Percentiles rank a stretch among this genome's conserved stretches.
Conservation (phyloP, 306 rosid genomes). For the Mimosa bimucronata region DNA sequence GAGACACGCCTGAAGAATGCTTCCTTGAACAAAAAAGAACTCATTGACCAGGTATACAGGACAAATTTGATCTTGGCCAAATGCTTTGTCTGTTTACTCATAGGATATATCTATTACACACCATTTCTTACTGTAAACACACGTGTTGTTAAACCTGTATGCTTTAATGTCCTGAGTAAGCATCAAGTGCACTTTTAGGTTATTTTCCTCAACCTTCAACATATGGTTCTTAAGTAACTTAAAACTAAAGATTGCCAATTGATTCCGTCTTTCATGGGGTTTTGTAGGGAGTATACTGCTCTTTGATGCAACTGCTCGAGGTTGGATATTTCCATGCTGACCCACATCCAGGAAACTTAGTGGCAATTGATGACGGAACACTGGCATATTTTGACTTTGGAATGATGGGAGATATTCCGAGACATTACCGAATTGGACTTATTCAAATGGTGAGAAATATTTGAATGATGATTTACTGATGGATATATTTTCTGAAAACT, state of each 20-base stretch:
- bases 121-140: background rate
- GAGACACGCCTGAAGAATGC: constrained; percentile 65
- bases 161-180: constrained; percentile 8
- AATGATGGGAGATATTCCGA: constrained; percentile 98
- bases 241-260: constrained; percentile 6
- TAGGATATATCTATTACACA: constrained; percentile 20
- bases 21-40: constrained; percentile 73
- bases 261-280: constrained; percentile 34
- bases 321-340: constrained; percentile 95
- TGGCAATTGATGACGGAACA: constrained; percentile 71
- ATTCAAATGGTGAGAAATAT: constrained; percentile 75
- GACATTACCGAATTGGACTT: constrained; percentile 91
- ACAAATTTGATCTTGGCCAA: constrained; percentile 28
- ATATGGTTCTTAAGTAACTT: constrained; percentile 25
- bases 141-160: constrained; percentile 16
- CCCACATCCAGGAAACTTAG: constrained; percentile 99
- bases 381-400: constrained; percentile 97
- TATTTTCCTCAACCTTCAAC: constrained; percentile 18
- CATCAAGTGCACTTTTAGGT: constrained; percentile 3
- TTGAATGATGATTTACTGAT: constrained; percentile 22
- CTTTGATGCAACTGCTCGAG: constrained; percentile 94
- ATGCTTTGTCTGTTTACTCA: constrained; percentile 30
- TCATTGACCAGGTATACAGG: constrained; percentile 80
- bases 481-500: constrained; percentile 9
- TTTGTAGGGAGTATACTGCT: constrained; percentile 86